Evolutionary conservation across 176 grass and related monocot genomes (phyloP).

Genomic region (Carex scoparia): DNA sequence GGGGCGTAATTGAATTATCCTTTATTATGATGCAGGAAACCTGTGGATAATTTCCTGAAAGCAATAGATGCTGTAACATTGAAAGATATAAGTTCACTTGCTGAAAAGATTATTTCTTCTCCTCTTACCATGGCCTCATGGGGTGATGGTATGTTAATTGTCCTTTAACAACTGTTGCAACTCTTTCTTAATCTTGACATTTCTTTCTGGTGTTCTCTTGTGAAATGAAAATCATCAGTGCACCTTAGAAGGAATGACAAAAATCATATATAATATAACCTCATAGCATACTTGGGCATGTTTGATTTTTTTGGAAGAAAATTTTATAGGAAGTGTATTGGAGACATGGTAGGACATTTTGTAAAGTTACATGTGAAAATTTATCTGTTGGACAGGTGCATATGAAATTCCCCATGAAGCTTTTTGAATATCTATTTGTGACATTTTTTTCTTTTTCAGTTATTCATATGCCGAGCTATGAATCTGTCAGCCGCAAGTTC

Average conservation of each 20-base stretch:
- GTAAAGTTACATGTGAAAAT: not conserved
- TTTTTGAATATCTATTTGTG: not conserved
- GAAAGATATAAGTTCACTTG: slow-evolving; percentile 63
- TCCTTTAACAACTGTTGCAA: not conserved
- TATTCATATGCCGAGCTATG: slow-evolving; percentile 70
- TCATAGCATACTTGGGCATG: not conserved
- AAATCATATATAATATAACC: not conserved
- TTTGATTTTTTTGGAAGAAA: not conserved
- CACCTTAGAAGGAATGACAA: not conserved
- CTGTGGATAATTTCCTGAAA: slow-evolving; percentile 67
- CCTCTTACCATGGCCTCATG: slow-evolving; percentile 86
- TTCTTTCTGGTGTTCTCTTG: not conserved
- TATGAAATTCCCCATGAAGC: not conserved
- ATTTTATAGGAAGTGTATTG: not conserved
- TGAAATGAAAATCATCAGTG: not conserved
- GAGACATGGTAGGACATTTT: not conserved
- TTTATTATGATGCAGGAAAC: slow-evolving; percentile 61
- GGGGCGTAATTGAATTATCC: not conserved
- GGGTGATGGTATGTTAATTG: slow-evolving; percentile 58
- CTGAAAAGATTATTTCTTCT: slow-evolving; percentile 78
- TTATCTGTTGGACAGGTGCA: not conserved
- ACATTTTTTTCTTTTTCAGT: slow-evolving; percentile 40
- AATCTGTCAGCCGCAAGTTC: slow-evolving; percentile 83
- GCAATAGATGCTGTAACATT: slow-evolving; percentile 61
- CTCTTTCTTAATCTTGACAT: not conserved